Conservation (phyloP, 2,329 filamentous ascomycete species). For the Sporothrix luriei region DNA sequence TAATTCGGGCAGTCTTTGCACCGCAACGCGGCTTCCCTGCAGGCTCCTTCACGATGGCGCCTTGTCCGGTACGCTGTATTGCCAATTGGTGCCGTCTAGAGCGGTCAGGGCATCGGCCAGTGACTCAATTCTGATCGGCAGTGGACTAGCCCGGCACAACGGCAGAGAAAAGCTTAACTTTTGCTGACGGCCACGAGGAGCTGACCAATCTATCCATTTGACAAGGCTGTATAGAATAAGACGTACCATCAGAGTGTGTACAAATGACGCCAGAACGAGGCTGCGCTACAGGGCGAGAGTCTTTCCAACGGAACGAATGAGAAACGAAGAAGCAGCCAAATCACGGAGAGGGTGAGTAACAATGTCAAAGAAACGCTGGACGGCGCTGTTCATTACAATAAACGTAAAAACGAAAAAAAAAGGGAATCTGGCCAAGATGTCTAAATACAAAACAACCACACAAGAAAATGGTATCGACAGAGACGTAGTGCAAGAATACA, state of each 20-base stretch:
- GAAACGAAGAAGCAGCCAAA: neutral
- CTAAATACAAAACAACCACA: neutral
- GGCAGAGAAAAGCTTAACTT: neutral
- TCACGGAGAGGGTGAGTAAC: neutral
- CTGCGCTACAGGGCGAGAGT: neutral
- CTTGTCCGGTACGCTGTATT: no score
- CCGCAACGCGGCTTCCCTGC: neutral
- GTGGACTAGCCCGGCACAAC: neutral
- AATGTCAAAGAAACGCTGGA: neutral
- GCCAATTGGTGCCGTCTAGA: neutral
- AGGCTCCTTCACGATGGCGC: no score
- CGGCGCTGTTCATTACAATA: neutral
- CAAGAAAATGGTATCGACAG: conserved; percentile 14
- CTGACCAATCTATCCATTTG: neutral
- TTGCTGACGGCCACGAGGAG: neutral
- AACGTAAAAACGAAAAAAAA: no score
- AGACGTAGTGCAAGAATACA: no score
- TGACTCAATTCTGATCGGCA: conserved; percentile 7
- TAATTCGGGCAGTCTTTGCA: neutral
- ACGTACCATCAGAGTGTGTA: neutral
- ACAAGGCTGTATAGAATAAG: neutral
- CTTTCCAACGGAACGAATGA: neutral
- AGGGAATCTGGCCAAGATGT: neutral
- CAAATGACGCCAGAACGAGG: neutral
- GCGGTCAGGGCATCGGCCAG: neutral